A percentile compares a stretch with the other conserved stretches of the same genome.
Evolutionary conservation across 805 yeast genomes (phyloP).

Genomic region (Kodamaea kaohsiungensis): DNA sequence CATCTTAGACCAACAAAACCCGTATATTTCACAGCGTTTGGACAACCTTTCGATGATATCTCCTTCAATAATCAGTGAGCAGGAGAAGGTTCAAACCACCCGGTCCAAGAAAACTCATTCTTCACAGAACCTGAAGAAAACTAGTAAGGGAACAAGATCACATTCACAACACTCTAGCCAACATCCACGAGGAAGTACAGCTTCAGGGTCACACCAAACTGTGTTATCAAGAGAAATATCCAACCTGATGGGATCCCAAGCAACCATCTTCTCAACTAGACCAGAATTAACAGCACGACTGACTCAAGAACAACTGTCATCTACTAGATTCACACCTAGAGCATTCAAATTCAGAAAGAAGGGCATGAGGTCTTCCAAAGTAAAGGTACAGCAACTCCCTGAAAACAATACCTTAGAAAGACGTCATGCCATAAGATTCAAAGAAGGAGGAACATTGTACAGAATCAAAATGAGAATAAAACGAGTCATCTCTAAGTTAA

Average conservation of each 20-base stretch:
- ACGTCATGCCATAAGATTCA: conserved; percentile 35
- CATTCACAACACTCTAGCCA: background rate
- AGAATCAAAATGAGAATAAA: conserved; percentile 30
- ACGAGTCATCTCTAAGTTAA: conserved; percentile 24
- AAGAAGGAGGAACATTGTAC: conserved; percentile 34
- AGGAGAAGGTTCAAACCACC: background rate
- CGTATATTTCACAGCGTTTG: conserved; percentile 18
- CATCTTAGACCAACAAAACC: conserved; percentile 35
- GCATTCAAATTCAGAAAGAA: conserved; percentile 2
- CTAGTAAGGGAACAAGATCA: background rate
- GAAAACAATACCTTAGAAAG: conserved; percentile 17
- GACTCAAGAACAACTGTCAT: background rate
- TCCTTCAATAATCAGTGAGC: conserved; percentile 12
- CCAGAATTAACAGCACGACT: conserved; percentile 10
- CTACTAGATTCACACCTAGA: background rate
- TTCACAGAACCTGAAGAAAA: conserved; percentile 4
- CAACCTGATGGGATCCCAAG: conserved; percentile 43
- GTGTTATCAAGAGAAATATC: conserved; percentile 29
- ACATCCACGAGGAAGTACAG: background rate
- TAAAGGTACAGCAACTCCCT: conserved; percentile 1
- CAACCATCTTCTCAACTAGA: conserved; percentile 46
- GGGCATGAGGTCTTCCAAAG: conserved; percentile 5
- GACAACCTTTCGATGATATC: conserved; percentile 21
- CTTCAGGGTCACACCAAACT: conserved; percentile 9
- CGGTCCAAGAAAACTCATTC: background rate